These are phyloP conservation scores for Nymphaea thermarum DNA, from an alignment of 164 flowering plant species.

Conservation along the genomic window DNA sequence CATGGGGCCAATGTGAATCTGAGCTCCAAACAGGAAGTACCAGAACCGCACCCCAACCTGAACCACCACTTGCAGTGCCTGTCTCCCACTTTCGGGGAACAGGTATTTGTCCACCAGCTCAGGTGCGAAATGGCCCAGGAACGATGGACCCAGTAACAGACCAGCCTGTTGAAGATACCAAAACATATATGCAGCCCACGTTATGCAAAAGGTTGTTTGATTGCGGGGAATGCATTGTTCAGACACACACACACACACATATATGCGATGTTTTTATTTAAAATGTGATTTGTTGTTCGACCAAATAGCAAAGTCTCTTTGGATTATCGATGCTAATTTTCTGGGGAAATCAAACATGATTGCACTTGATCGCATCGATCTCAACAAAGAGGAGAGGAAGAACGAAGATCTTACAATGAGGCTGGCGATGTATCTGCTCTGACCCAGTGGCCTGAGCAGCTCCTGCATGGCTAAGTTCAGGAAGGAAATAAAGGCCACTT, in stretches of 20 bases:
- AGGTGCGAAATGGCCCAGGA: conserved; percentile 2
- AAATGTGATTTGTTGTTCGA: too few species aligned
- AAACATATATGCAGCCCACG: too few species aligned
- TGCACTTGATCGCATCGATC: too few species aligned
- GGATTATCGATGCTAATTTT: too few species aligned
- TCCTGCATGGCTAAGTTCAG: not conserved
- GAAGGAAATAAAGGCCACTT: not conserved
- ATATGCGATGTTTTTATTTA: too few species aligned
- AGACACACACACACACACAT: too few species aligned
- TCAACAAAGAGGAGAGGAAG: too few species aligned
- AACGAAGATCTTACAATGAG: not conserved
- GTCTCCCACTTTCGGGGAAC: conserved; percentile 10
- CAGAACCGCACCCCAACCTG: conserved; percentile 12
- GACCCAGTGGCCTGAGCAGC: not conserved
- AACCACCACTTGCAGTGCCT: conserved; percentile 14
- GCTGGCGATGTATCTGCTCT: not conserved
- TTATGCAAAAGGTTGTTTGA: too few species aligned
- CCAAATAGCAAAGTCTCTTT: too few species aligned
- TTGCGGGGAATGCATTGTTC: too few species aligned
- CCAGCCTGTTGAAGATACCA: conserved; percentile 8
- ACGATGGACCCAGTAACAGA: conserved; percentile 7
- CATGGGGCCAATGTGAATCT: conserved; percentile 8
- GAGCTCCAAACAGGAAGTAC: conserved; percentile 19
- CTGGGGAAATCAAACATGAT: too few species aligned
- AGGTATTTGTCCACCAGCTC: not conserved